Percentiles rank a stretch among this genome's conserved stretches.
Evolutionary conservation across 345 rosid genomes (phyloP).

Genomic region (Citrus glauca): DNA sequence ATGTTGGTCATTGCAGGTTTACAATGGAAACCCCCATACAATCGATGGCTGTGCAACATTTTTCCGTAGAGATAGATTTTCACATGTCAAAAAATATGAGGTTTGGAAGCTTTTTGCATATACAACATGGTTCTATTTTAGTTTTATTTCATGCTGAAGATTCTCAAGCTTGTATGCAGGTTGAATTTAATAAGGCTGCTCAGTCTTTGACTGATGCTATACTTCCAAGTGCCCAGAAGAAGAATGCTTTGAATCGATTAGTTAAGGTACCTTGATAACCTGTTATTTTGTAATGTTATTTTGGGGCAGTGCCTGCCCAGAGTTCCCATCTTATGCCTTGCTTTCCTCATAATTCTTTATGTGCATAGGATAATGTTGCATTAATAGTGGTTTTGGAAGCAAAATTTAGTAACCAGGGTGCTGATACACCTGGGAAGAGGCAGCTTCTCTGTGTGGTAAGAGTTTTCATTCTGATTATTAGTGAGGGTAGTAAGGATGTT

Average conservation of each 20-base stretch:
- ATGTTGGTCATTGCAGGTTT: conserved; percentile 50
- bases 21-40: conserved; percentile 48
- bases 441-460: conserved; percentile 96
- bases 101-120: conserved; percentile 31
- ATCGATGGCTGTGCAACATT: conserved; percentile 97
- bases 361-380: conserved; percentile 81
- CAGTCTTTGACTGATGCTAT: conserved; percentile 94
- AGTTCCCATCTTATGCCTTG: not conserved
- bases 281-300: not conserved
- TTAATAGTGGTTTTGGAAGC: conserved; percentile 89
- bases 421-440: conserved; percentile 77
- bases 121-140: not conserved
- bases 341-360: conserved; percentile 18
- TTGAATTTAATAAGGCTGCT: conserved; percentile 98
- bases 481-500: not conserved
- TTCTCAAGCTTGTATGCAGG: conserved; percentile 39
- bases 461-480: not conserved
- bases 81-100: conserved; percentile 98
- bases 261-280: conserved; percentile 57
- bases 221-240: conserved; percentile 78
- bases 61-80: conserved; percentile 89
- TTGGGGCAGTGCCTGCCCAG: conserved; percentile 1
- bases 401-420: conserved; percentile 82
- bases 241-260: conserved; percentile 77
- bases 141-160: conserved; percentile 17